Evolutionary conservation across 768 basidiomycete genomes (phyloP).

Genomic region (Russula sp.): DNA sequence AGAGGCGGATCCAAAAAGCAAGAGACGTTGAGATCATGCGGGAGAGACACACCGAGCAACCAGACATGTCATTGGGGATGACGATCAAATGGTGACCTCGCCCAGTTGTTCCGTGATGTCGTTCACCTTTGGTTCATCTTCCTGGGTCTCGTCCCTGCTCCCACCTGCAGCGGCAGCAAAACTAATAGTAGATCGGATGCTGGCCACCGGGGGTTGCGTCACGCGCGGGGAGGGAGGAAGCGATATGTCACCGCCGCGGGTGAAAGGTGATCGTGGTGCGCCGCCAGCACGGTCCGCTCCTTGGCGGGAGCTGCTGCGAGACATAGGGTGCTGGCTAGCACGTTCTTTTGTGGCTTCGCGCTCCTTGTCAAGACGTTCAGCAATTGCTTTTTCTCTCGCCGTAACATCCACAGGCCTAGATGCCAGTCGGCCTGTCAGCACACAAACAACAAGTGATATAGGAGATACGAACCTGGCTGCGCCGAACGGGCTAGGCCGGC

Average conservation of each 20-base stretch:
- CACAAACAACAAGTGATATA: not conserved
- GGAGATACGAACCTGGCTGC: conserved; percentile 56
- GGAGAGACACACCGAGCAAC: conserved; percentile 9
- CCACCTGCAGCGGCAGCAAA: conserved; percentile 71
- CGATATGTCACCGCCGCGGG: conserved; percentile 15
- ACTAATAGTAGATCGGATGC: conserved; percentile 67
- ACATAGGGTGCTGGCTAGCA: conserved; percentile 36
- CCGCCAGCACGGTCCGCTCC: conserved; percentile 29
- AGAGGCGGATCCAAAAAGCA: conserved; percentile 19
- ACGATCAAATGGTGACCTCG: conserved; percentile 33
- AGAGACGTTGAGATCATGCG: conserved; percentile 19
- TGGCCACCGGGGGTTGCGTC: conserved; percentile 33
- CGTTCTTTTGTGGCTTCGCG: conserved; percentile 40
- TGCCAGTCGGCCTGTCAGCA: not conserved
- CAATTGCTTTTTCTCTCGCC: conserved; percentile 66
- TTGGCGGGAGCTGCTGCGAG: conserved; percentile 37
- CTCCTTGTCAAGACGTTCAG: conserved; percentile 64
- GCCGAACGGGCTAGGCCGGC: conserved; percentile 77
- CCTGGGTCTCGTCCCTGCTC: conserved; percentile 35
- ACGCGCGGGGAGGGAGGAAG: conserved; percentile 21
- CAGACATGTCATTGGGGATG: conserved; percentile 4
- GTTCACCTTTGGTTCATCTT: conserved; percentile 24
- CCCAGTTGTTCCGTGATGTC: conserved; percentile 32
- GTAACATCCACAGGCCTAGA: conserved; percentile 79
- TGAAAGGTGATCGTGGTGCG: conserved; percentile 26